phyloP scores from a whole-genome alignment of 2,329 filamentous ascomycete species.

The Claviceps spartinae region DNA sequence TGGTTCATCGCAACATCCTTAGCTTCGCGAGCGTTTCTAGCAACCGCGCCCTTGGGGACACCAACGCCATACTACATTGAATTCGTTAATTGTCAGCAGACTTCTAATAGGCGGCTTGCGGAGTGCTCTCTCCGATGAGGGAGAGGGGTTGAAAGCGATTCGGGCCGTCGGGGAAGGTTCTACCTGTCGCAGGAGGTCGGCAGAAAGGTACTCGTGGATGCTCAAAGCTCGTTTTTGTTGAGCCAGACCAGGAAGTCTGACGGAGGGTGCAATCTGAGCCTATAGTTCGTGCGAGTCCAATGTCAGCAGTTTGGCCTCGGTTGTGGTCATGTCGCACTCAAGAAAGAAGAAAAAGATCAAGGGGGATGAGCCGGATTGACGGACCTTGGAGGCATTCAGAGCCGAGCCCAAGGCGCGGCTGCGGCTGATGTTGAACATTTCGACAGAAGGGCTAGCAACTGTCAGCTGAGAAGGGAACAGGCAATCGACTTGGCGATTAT shows the following conservation, averaged over 20 bases:
- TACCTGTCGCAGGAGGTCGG: constrained; percentile 71
- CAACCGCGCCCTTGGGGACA: constrained; percentile 80
- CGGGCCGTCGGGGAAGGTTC: constrained; percentile 11
- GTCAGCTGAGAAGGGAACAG: constrained; percentile 8
- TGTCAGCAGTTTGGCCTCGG: constrained; percentile 5
- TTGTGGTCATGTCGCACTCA: constrained; percentile 2
- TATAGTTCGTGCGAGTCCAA: constrained; percentile 4
- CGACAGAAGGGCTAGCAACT: constrained; percentile 16
- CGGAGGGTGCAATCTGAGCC: constrained; percentile 27
- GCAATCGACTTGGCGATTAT: constrained; percentile 8
- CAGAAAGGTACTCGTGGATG: constrained; percentile 97
- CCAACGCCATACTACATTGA: constrained; percentile 72
- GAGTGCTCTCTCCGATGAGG: neutral
- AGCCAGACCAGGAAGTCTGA: constrained; percentile 48
- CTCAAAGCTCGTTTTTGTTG: constrained; percentile 83
- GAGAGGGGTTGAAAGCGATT: neutral
- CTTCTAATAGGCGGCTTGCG: neutral
- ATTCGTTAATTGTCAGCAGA: constrained; percentile 7
- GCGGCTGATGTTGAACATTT: constrained; percentile 82
- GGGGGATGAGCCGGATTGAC: constrained; percentile 14
- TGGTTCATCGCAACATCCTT: constrained; percentile 71
- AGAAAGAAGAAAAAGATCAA: constrained; percentile 4
- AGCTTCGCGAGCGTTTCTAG: constrained; percentile 71
- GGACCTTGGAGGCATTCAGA: constrained; percentile 64
- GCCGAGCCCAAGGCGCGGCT: constrained; percentile 69